Evolutionary conservation across 2,329 filamentous ascomycete genomes (phyloP).

Genomic region (Calonectria ilicicola): DNA sequence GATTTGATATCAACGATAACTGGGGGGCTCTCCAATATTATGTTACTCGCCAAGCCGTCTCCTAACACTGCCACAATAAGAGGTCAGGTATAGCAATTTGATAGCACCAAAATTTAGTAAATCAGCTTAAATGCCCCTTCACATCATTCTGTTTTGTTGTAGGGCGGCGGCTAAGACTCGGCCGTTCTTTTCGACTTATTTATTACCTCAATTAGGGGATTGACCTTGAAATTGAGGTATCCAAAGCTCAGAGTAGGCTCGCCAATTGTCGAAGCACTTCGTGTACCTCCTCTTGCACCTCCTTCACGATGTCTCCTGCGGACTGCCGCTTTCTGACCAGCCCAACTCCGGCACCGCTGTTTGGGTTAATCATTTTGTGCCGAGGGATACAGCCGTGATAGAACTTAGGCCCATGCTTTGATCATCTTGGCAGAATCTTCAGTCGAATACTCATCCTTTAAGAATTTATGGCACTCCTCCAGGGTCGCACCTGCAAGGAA

Average conservation of each 20-base stretch:
- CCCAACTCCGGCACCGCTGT: constrained; percentile 58
- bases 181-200: no score
- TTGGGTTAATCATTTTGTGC: constrained; percentile 16
- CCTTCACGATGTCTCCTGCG: constrained; percentile 57
- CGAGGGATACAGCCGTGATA: background rate
- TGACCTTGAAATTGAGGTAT: no score
- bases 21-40: no score
- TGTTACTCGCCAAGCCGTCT: no score
- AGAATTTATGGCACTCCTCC: constrained; percentile 54
- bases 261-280: constrained; percentile 47
- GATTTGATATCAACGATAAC: no score
- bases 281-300: constrained; percentile 53
- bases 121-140: no score
- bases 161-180: no score
- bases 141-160: no score
- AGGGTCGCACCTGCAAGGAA: constrained; percentile 54
- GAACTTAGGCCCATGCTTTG: constrained; percentile 54
- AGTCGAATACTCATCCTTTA: constrained; percentile 51
- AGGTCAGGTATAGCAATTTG: no score
- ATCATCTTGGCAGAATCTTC: constrained; percentile 48
- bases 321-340: constrained; percentile 55
- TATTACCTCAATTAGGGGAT: no score
- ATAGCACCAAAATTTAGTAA: no score
- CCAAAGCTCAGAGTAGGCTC: constrained; percentile 20
- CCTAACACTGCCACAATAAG: no score